These are phyloP conservation scores for Polychytrium aggregatum DNA, from an alignment of 192 early-diverging fungal species.

Conservation along the genomic window DNA sequence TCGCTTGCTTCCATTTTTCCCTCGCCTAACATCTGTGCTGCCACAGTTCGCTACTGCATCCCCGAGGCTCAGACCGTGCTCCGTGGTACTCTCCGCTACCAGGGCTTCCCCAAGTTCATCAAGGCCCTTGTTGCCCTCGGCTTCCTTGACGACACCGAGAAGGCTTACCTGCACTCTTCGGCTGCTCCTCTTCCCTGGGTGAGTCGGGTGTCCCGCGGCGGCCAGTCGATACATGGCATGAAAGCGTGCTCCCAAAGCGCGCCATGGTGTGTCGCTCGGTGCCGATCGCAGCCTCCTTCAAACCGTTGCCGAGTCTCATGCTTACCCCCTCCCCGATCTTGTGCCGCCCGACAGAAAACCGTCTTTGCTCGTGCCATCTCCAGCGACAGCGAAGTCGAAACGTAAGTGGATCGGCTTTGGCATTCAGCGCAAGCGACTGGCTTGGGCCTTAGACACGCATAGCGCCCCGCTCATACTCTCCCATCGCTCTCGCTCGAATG, in stretches of 20 bases:
- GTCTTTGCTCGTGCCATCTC: slow-evolving; percentile 55
- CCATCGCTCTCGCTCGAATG: too few species aligned
- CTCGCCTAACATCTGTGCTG: too few species aligned
- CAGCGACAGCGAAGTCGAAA: slow-evolving; percentile 8
- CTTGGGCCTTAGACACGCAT: too few species aligned
- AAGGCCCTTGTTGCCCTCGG: slow-evolving; percentile 90
- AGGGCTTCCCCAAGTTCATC: slow-evolving; percentile 91
- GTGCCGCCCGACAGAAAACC: slow-evolving; percentile 27
- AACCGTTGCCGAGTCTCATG: too few species aligned
- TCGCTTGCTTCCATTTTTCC: too few species aligned
- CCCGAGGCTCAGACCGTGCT: slow-evolving; percentile 87
- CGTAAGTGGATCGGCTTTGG: slow-evolving; percentile 33
- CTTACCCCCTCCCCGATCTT: not conserved
- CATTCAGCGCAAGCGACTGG: too few species aligned
- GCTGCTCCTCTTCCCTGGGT: slow-evolving; percentile 52
- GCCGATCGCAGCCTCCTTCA: too few species aligned
- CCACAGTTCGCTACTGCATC: slow-evolving; percentile 84
- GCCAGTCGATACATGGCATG: not conserved
- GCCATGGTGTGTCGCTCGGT: too few species aligned
- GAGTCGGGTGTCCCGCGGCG: not conserved
- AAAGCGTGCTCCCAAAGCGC: too few species aligned
- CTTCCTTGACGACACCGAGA: slow-evolving; percentile 68
- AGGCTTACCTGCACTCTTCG: slow-evolving; percentile 37
- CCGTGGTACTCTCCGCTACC: slow-evolving; percentile 91
- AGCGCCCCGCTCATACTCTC: too few species aligned